A percentile compares a stretch with the other conserved stretches of the same genome.
Conservation (phyloP, 495 filamentous ascomycete genomes). For the Penicillium riverlandense region DNA sequence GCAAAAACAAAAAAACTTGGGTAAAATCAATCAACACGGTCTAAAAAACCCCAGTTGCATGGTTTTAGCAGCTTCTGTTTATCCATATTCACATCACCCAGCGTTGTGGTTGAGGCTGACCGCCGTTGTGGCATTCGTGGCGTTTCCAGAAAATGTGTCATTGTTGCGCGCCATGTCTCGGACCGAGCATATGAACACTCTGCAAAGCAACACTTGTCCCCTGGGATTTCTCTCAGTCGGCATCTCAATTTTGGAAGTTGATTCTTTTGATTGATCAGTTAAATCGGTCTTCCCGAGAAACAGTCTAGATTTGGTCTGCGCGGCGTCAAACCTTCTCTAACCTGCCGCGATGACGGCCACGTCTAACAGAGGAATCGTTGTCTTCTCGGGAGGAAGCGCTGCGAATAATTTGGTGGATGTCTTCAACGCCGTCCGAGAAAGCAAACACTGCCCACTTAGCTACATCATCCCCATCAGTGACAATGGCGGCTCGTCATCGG, state of each 20-base stretch:
- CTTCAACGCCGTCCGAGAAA: conserved; percentile 66
- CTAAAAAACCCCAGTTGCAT: too few species aligned
- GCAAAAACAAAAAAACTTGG: too few species aligned
- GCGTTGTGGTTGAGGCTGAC: neutral
- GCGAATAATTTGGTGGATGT: conserved; percentile 93
- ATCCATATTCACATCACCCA: neutral
- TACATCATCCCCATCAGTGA: conserved; percentile 93
- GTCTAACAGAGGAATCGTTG: conserved; percentile 56
- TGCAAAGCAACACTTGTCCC: too few species aligned
- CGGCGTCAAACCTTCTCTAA: too few species aligned
- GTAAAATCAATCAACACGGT: too few species aligned
- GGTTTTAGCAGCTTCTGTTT: too few species aligned
- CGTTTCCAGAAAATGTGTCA: neutral
- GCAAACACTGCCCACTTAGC: conserved; percentile 60
- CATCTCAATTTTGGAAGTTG: too few species aligned
- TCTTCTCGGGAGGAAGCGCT: conserved; percentile 85
- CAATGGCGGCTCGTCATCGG: conserved; percentile 88
- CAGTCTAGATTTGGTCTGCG: too few species aligned
- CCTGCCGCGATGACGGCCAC: conserved; percentile 4
- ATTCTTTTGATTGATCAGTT: too few species aligned
- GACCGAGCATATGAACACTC: neutral
- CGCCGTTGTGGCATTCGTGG: neutral
- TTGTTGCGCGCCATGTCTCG: neutral
- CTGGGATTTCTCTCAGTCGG: too few species aligned
- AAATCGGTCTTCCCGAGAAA: too few species aligned